Percentiles rank a stretch among this genome's conserved stretches.
Conservation (phyloP, 2,329 filamentous ascomycete genomes). For the Grosmannia serpens region DNA sequence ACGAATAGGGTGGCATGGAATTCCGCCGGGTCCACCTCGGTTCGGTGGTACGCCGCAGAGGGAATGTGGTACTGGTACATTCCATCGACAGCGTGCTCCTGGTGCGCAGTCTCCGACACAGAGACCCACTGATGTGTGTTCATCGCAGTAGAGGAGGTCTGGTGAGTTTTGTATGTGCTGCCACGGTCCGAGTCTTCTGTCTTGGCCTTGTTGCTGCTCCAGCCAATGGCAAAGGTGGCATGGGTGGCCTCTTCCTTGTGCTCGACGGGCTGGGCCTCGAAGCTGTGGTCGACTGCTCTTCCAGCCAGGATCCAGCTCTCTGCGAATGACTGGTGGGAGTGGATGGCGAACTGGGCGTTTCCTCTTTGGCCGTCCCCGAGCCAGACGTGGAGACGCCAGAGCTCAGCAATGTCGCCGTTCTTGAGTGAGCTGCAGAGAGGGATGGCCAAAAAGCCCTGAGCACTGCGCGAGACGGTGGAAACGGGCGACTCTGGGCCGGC, state of each 20-base stretch:
- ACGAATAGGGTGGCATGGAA: conserved; percentile 25
- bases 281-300: conserved; percentile 19
- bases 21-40: conserved; percentile 16
- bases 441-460: conserved; percentile 23
- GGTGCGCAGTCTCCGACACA: conserved; percentile 3
- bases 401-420: conserved; percentile 21
- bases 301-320: conserved; percentile 26
- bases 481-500: background rate
- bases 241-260: conserved; percentile 16
- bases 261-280: conserved; percentile 12
- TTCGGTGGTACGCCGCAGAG: conserved; percentile 18
- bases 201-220: conserved; percentile 15
- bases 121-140: conserved; percentile 16
- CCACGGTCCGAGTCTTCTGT: conserved; percentile 1
- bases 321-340: conserved; percentile 23
- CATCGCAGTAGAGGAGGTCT: conserved; percentile 16
- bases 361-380: conserved; percentile 20
- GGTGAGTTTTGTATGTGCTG: conserved; percentile 15
- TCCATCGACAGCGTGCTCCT: conserved; percentile 11
- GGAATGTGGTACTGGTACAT: conserved; percentile 18
- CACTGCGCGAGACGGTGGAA: conserved; percentile 12
- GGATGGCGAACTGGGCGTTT: conserved; percentile 17
- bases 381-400: conserved; percentile 24
- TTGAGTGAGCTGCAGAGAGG: conserved; percentile 22
- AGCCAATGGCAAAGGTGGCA: conserved; percentile 17